Conservation (phyloP, 2,329 filamentous ascomycete species). For the Arthrobotrys sinensis region DNA sequence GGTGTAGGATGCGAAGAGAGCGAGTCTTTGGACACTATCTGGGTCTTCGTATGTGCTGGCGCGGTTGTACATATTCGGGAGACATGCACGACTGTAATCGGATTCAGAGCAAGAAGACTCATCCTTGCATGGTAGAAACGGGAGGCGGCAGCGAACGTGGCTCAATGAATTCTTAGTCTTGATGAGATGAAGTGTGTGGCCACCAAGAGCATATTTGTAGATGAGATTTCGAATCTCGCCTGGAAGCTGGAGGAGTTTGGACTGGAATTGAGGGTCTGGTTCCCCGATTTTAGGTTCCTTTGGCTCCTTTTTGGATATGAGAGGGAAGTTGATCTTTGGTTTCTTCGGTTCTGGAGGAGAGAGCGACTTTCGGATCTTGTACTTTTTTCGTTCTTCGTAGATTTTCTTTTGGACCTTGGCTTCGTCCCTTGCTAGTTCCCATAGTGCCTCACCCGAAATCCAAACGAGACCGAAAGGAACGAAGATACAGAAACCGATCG, state of each 20-base stretch:
- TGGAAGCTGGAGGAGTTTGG: constrained; percentile 54
- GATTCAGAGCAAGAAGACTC: constrained; percentile 29
- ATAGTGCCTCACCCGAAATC: constrained; percentile 57
- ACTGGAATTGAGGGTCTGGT: constrained; percentile 46
- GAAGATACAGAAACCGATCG: constrained; percentile 59
- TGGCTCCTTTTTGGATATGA: constrained; percentile 37
- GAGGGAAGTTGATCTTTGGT: constrained; percentile 48
- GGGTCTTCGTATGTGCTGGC: constrained; percentile 48
- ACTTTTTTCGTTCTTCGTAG: constrained; percentile 53
- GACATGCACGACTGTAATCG: constrained; percentile 41
- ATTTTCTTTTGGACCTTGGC: constrained; percentile 58
- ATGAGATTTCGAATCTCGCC: constrained; percentile 60
- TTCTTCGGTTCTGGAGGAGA: constrained; percentile 58
- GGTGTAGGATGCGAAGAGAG: constrained; percentile 38
- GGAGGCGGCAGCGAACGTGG: constrained; percentile 37
- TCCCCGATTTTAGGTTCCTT: constrained; percentile 11
- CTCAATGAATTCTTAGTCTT: constrained; percentile 54
- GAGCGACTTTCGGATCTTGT: constrained; percentile 49
- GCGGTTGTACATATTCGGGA: constrained; percentile 32
- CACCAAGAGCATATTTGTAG: constrained; percentile 51
- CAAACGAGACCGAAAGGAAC: constrained; percentile 59
- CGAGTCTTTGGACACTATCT: constrained; percentile 31
- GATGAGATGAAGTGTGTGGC: constrained; percentile 54
- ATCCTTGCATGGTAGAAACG: constrained; percentile 36
- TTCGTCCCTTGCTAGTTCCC: constrained; percentile 55